A percentile compares a stretch with the other conserved stretches of the same genome.
These are phyloP conservation scores for Trifolium subterraneum DNA, from an alignment of 306 rosid species.

Conservation along the genomic window DNA sequence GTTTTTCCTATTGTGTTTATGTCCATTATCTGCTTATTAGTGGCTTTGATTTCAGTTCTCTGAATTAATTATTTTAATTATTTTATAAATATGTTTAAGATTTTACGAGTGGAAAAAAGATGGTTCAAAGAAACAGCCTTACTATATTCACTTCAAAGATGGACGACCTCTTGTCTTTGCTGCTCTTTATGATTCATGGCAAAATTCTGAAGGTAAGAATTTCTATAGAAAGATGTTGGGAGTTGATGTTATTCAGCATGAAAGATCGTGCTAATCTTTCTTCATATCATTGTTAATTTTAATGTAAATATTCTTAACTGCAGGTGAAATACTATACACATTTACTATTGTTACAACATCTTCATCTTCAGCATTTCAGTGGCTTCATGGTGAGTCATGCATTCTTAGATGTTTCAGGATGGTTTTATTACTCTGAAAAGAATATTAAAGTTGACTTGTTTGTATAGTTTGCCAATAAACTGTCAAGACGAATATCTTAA, in stretches of 20 bases:
- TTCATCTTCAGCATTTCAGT: slow-evolving; percentile 77
- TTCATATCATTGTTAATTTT: slow-evolving; percentile 1
- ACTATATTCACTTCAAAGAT: slow-evolving; percentile 85
- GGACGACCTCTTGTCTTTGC: slow-evolving; percentile 87
- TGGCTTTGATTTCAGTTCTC: slow-evolving; percentile 31
- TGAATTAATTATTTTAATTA: slow-evolving; percentile 21
- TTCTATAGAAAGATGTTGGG: slow-evolving; percentile 32
- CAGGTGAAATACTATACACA: slow-evolving; percentile 75
- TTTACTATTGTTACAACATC: slow-evolving; percentile 80
- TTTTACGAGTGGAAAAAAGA: slow-evolving; percentile 96
- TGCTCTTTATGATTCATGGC: slow-evolving; percentile 89
- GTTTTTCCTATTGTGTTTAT: not conserved
- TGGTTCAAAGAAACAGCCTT: slow-evolving; percentile 90
- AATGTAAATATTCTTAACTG: slow-evolving; percentile 35
- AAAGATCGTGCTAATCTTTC: slow-evolving; percentile 23
- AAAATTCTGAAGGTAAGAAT: slow-evolving; percentile 68
- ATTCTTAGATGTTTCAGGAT: slow-evolving; percentile 34
- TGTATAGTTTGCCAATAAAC: slow-evolving; percentile 7
- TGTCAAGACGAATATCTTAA: not conserved
- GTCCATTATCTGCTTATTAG: slow-evolving; percentile 4
- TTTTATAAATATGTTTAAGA: slow-evolving; percentile 52
- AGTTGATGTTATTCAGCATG: not conserved
- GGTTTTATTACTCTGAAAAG: slow-evolving; percentile 16
- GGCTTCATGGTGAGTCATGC: slow-evolving; percentile 84
- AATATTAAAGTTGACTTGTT: slow-evolving; percentile 19